Evolutionary conservation across 164 flowering plant genomes (phyloP).

Genomic region (Piper betle): DNA sequence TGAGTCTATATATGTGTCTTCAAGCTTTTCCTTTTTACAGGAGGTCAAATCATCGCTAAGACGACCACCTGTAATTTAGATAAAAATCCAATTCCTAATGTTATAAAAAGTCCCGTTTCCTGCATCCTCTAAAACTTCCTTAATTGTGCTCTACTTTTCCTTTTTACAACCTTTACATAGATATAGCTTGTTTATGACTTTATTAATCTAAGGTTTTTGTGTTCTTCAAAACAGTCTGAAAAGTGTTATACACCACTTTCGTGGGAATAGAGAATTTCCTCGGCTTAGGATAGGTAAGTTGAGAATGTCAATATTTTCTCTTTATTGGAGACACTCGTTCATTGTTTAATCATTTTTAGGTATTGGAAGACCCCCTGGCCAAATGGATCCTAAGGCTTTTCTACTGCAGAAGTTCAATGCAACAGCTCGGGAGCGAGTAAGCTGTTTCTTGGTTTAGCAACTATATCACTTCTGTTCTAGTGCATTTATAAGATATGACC

Average conservation of each 20-base stretch:
- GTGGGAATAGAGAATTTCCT: conserved; percentile 78
- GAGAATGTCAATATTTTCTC: background rate
- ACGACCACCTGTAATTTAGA: too few species aligned
- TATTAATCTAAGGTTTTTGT: background rate
- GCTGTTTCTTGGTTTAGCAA: conserved; percentile 5
- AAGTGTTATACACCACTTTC: conserved; percentile 77
- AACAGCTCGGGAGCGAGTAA: conserved; percentile 58
- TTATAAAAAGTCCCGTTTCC: too few species aligned
- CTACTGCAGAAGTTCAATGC: conserved; percentile 84
- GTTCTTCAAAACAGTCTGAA: conserved; percentile 35
- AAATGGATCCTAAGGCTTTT: conserved; percentile 97
- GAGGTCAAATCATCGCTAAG: too few species aligned
- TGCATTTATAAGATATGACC: background rate
- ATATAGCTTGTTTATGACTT: too few species aligned
- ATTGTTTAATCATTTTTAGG: conserved; percentile 25
- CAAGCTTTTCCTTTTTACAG: too few species aligned
- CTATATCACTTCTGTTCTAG: background rate
- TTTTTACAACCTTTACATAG: too few species aligned
- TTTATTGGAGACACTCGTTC: background rate
- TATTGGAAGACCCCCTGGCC: conserved; percentile 91
- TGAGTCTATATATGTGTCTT: too few species aligned
- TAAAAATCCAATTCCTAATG: too few species aligned
- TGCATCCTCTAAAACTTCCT: too few species aligned
- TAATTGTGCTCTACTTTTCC: too few species aligned
- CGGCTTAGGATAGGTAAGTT: conserved; percentile 81